Evolutionary conservation across 2,329 filamentous ascomycete species (phyloP).

Genomic region (Graphium sp.): DNA sequence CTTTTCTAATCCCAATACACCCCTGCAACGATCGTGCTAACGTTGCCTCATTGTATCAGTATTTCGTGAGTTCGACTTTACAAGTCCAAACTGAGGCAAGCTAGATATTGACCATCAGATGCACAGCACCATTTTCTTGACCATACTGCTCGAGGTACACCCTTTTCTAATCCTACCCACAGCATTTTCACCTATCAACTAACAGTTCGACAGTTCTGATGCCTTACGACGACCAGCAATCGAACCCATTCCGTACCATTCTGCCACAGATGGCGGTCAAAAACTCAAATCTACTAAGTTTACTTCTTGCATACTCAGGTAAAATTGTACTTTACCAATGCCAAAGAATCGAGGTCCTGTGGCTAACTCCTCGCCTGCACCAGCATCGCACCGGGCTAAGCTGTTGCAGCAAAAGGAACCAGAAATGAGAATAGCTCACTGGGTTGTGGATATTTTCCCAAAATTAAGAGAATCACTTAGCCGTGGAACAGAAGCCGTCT

Average conservation of each 20-base stretch:
- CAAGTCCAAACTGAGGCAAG: too few species aligned
- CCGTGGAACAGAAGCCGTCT: conserved; percentile 43
- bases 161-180: too few species aligned
- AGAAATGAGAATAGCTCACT: conserved; percentile 58
- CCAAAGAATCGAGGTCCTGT: background rate
- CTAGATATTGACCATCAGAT: too few species aligned
- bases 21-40: conserved; percentile 11
- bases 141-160: conserved; percentile 53
- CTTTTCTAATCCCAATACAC: background rate
- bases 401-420: conserved; percentile 61
- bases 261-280: conserved; percentile 45
- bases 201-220: conserved; percentile 26
- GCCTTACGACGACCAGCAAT: conserved; percentile 31
- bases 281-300: conserved; percentile 55
- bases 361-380: background rate
- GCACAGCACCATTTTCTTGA: conserved; percentile 48
- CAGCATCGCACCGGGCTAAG: conserved; percentile 62
- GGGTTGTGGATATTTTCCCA: conserved; percentile 67
- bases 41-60: conserved; percentile 16
- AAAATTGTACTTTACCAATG: conserved; percentile 4
- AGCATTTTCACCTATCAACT: too few species aligned
- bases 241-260: conserved; percentile 34
- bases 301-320: conserved; percentile 62
- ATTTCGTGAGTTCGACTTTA: too few species aligned
- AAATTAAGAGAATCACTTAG: conserved; percentile 50